Evolutionary conservation across 768 basidiomycete genomes (phyloP), one percentile per base, ranked within the genome.

Genomic region (Trichaptum fuscoviolaceum): DNA sequence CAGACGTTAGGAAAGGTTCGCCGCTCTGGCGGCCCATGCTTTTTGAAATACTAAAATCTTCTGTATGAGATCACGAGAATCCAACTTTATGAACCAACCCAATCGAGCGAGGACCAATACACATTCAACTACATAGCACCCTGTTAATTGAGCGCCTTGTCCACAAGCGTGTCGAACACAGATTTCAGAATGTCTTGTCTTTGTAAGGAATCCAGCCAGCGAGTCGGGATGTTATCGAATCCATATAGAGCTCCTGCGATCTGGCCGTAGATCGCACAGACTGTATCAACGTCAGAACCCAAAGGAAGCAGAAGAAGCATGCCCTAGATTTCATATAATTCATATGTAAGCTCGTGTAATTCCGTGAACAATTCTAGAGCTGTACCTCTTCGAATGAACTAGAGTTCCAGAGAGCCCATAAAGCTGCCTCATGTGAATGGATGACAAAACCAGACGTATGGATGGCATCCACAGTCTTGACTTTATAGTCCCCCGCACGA

Each of bases 281-380:
- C 67, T 17, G 69, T 69, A 34, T 69, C 69, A 8, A 66, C 69
- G 27, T 69, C 69, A n/a, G 60, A 58, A 6, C 69, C 69, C 2
- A 69, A 59, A 4, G 60, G 60, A 23, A 68, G 65, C 17, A 66
- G 57, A 59, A 63, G 30, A 52, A 69, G 23, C 34, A 62, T 59
- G 34, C 69, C 68, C 68, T 68, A 63, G 23, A 24, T 30, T 15
- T 27, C 7, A n/a, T n/a, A n/a, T n/a, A n/a, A n/a, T n/a, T n/a
- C n/a, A n/a, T 20, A 26, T 30, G 18, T 42, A 10, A 26, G 18
- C 62, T 63, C 9, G 12, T 5, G 2, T 20, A 12, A 23, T 52
- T 52, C 42, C 42, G 20, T 12, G 15, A 12, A 15, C 42, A 52
- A 20, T 3, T 52, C 15, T 52, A 30, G 30, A 30, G 24, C 36